Evolutionary conservation across 805 yeast species (phyloP).

Genomic region (Wickerhamomyces sydowiorum): DNA sequence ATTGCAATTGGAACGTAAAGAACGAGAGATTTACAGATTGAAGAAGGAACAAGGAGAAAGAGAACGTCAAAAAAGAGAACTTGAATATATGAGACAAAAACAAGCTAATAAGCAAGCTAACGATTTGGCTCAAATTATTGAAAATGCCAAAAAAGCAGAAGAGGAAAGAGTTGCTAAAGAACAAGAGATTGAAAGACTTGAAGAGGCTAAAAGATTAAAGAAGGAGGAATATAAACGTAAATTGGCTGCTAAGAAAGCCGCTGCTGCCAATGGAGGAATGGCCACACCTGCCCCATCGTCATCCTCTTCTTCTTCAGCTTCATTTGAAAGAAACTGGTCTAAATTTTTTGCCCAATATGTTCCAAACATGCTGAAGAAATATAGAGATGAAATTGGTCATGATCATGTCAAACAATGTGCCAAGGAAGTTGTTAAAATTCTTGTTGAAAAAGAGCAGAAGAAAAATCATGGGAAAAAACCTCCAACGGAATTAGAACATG

Average conservation of each 20-base stretch:
- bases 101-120: conserved; percentile 13
- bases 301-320: conserved; percentile 1
- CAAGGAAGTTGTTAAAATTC: conserved; percentile 62
- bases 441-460: conserved; percentile 61
- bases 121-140: conserved; percentile 32
- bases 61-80: conserved; percentile 16
- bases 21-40: conserved; percentile 24
- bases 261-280: conserved; percentile 12
- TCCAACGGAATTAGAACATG: conserved; percentile 54
- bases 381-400: conserved; percentile 61
- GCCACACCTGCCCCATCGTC: conserved; percentile 1
- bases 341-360: conserved; percentile 61
- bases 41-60: conserved; percentile 24
- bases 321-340: conserved; percentile 29
- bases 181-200: conserved; percentile 18
- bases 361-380: conserved; percentile 70
- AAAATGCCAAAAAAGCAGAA: conserved; percentile 29
- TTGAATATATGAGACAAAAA: conserved; percentile 18
- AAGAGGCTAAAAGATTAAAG: conserved; percentile 21
- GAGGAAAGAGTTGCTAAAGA: conserved; percentile 17
- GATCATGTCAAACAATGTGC: conserved; percentile 75
- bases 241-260: conserved; percentile 17
- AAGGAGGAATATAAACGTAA: conserved; percentile 30
- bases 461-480: conserved; percentile 30
- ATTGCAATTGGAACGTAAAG: conserved; percentile 17